Percentiles rank a stretch among this genome's conserved stretches.
Evolutionary conservation across 1,284 basidiomycete species (phyloP).

Genomic region (Microbotryum intermedium): DNA sequence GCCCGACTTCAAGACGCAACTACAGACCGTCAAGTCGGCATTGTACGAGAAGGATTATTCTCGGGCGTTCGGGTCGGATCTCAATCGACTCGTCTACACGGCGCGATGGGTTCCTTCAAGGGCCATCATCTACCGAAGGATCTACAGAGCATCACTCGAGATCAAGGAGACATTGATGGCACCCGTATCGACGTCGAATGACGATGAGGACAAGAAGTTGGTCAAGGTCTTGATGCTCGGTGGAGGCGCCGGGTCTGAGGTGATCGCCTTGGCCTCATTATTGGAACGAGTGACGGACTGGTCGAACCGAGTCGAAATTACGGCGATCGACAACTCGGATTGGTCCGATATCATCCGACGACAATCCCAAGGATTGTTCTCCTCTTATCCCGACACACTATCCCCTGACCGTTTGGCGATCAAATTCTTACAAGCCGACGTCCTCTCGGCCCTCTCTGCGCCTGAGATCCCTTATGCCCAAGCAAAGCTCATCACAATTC

Average conservation of each 20-base stretch:
- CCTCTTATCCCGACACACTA: not conserved
- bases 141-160: constrained; percentile 6
- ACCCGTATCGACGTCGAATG: not conserved
- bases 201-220: not conserved
- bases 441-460: not conserved
- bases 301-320: not conserved
- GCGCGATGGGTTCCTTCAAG: constrained; percentile 20
- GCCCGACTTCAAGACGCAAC: constrained; percentile 7
- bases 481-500: constrained; percentile 20
- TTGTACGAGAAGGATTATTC: constrained; percentile 28
- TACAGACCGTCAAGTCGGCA: constrained; percentile 25
- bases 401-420: not conserved
- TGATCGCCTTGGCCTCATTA: constrained; percentile 19
- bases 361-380: constrained; percentile 5
- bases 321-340: constrained; percentile 14
- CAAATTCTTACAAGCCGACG: constrained; percentile 12
- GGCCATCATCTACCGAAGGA: constrained; percentile 20
- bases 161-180: not conserved
- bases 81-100: constrained; percentile 19
- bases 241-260: constrained; percentile 20
- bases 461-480: not conserved
- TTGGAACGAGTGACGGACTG: not conserved
- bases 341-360: constrained; percentile 10
- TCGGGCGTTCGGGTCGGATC: constrained; percentile 23
- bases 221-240: constrained; percentile 18